Evolutionary conservation across 345 rosid species (phyloP), one percentile per base, ranked within the genome.

Genomic region (Brassica incana): DNA sequence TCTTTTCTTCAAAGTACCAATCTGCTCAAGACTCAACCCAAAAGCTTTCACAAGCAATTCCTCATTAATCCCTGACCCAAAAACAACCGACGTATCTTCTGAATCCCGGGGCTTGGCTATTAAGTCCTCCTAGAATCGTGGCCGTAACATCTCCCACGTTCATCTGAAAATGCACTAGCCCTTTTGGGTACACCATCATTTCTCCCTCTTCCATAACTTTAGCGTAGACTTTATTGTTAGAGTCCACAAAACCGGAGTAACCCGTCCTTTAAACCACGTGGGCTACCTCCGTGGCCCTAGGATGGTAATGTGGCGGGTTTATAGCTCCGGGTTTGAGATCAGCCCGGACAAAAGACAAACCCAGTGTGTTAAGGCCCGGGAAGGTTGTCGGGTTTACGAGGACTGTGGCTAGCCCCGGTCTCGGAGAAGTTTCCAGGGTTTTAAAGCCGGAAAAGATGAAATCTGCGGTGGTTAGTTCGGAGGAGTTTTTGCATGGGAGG

Each of bases 161-260:
- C 96, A 89, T 92, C 69, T 94, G 98, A 73, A 94, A 92, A 84
- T 89, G 97, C 10, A 94, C 73, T 12, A 89, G 75, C 3, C 96
- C 97, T 77, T 82, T 86, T n/a, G 96, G 94, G 74, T 89, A 94
- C 72, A 94, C 94, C 94, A 94, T 94, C 27, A 90, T 90, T 16
- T 94, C 94, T 30, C 98, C 98, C 43, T 87, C 87, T 29, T 88
- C 91, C 73, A 90, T 83, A 16, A 92, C 97, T 63, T 83, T 88
- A 3, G 95, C 92, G 68, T 80, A 93, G 38, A 91, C 56, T 62
- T 73, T 75, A 81, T 89, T 89, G 73, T 86, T 74, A 0, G 95
- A 81, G 64, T 91, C 98, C 0, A 93, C 88, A 64, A 93, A 94
- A 29, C 97, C 98, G 0, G 93, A 92, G 74, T 94, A 16, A 94